Conservation (phyloP, 345 rosid species). For the Crucihimalaya himalaica region DNA sequence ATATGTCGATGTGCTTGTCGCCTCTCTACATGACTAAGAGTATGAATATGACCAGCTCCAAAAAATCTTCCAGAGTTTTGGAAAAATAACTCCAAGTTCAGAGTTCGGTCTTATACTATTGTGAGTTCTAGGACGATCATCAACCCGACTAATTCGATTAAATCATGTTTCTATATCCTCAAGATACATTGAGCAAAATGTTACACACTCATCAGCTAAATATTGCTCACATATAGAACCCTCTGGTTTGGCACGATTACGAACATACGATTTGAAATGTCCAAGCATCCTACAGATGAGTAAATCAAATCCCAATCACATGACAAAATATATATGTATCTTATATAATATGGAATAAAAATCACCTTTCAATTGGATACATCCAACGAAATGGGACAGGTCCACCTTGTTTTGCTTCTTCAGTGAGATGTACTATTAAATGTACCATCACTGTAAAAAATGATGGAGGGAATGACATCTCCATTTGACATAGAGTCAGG, state of each 20-base stretch:
- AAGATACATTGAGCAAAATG: constrained; percentile 10
- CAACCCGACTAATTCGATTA: not conserved
- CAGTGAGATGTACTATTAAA: not conserved
- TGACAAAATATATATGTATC: too few relatives aligned
- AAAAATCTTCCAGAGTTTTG: too few relatives aligned
- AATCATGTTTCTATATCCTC: not conserved
- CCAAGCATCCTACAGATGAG: not conserved
- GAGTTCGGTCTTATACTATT: too few relatives aligned
- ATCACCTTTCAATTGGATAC: not conserved
- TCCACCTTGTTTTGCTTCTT: not conserved
- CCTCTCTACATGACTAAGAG: too few relatives aligned
- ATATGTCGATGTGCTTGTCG: too few relatives aligned
- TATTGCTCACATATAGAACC: not conserved
- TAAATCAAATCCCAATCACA: not conserved
- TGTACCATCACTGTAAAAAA: not conserved
- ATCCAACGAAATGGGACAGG: constrained; percentile 8
- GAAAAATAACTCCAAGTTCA: too few relatives aligned
- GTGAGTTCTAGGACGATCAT: not conserved
- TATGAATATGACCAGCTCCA: too few relatives aligned
- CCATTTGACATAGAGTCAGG: not conserved
- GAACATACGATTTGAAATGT: not conserved
- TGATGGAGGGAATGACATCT: not conserved
- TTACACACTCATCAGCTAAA: not conserved
- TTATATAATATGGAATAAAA: too few relatives aligned
- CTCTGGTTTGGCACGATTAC: not conserved